These are phyloP conservation scores for Saturnispora kantuleensis DNA, from an alignment of 805 yeast species.

Conservation along the genomic window DNA sequence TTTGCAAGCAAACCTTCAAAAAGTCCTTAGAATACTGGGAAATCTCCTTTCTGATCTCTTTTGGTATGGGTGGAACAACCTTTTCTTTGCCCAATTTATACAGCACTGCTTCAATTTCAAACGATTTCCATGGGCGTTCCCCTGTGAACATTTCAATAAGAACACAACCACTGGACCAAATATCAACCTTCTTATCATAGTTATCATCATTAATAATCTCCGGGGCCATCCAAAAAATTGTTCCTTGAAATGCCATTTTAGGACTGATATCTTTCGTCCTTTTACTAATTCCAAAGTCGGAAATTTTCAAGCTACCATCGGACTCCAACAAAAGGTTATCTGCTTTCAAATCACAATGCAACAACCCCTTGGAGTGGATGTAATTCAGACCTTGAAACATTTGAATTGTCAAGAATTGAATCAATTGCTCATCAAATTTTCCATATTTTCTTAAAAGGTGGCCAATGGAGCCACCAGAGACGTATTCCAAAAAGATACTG, in stretches of 20 bases:
- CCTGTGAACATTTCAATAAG: slow-evolving; percentile 98
- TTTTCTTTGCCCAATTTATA: slow-evolving; percentile 70
- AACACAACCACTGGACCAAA: slow-evolving; percentile 97
- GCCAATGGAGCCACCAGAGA: slow-evolving; percentile 96
- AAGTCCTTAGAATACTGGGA: slow-evolving; percentile 60
- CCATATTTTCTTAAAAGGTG: slow-evolving; percentile 77
- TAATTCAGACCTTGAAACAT: slow-evolving; percentile 81
- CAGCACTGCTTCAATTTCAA: slow-evolving; percentile 91
- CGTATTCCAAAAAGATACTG: slow-evolving; percentile 87
- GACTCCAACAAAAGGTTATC: slow-evolving; percentile 81
- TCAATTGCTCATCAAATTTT: slow-evolving; percentile 67
- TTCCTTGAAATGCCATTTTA: slow-evolving; percentile 91
- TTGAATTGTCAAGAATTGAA: slow-evolving; percentile 66
- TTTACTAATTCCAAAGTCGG: slow-evolving; percentile 94
- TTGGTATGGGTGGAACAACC: slow-evolving; percentile 92
- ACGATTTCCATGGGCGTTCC: slow-evolving; percentile 92
- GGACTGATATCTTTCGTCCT: slow-evolving; percentile 77
- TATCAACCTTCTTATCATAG: slow-evolving; percentile 94
- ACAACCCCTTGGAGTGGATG: slow-evolving; percentile 74
- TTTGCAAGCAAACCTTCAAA: slow-evolving; percentile 62
- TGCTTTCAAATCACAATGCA: slow-evolving; percentile 92
- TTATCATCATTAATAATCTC: slow-evolving; percentile 86
- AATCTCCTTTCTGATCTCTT: slow-evolving; percentile 62
- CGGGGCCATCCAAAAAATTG: slow-evolving; percentile 99
- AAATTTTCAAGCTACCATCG: slow-evolving; percentile 90